Evolutionary conservation across 768 basidiomycete species (phyloP), one percentile per base, ranked within the genome.

Genomic region (Leccinum aurantiacum): DNA sequence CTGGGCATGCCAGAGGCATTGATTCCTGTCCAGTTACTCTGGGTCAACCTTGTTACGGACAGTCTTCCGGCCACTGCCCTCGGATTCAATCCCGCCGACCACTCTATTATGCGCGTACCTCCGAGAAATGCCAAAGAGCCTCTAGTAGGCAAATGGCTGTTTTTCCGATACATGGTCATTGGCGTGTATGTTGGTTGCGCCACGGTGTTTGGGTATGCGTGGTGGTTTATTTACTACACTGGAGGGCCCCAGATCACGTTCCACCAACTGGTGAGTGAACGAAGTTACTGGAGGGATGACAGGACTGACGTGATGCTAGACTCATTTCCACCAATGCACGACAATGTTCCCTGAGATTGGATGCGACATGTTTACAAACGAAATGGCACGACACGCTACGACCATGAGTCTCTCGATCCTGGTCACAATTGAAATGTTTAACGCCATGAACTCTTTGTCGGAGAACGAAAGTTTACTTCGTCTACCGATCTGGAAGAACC

Each of bases 1-100:
- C 81, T 99, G 62, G 96, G 97, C 70, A 98, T 98, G 96, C 96
- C 96, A n/a, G 96, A 98, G 74, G 96, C 97, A 54, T 79, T 99
- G 57, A 98, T 98, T 68, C 95, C 95, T 47, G 95, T 98, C 15
- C 96, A 99, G 82, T 81, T 99, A 47, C 88, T 99, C 55, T 98
- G 95, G 94, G 95, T 98, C 71, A 99, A 98, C 77, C 79, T 98
- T 58, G 94, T 98, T 64, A 98, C 95, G 54, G 95, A 97, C 78
- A 92, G 93, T 78, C 80, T 97, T 46, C 96, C 96, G 2, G 96
- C 96, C 6, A 98, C 95, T 38, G 96, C 96, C 1, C 87, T 99
- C 49, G 96, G 97, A 50, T 98, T 99, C 80, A 98, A 99, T 74
- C 95, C 95, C 3, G 85, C 95, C 2, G 96, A 99, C 70, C 93